Conservation (phyloP, 2,329 filamentous ascomycete genomes). For the Neophaeococcomyces mojaviensis region DNA sequence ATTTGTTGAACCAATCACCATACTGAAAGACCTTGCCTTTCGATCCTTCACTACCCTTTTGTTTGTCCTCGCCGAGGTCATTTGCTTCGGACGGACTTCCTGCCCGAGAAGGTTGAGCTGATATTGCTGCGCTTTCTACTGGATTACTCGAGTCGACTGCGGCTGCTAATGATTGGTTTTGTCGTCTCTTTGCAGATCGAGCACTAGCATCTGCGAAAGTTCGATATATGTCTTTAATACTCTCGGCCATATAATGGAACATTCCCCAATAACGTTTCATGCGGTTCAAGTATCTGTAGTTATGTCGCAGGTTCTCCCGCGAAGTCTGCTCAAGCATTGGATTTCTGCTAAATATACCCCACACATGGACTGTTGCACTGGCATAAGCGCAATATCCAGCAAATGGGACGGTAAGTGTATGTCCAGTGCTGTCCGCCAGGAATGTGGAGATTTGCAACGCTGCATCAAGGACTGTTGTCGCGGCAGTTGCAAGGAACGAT, state of each 20-base stretch:
- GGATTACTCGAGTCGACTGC: neutral
- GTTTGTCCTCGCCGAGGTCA: neutral
- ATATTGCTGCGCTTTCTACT: constrained; percentile 6
- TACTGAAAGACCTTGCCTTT: constrained; percentile 66
- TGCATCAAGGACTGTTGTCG: constrained; percentile 68
- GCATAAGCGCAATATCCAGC: constrained; percentile 91
- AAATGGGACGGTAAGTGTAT: constrained; percentile 81
- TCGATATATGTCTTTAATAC: constrained; percentile 80
- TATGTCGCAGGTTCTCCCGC: constrained; percentile 77
- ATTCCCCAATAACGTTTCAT: constrained; percentile 99
- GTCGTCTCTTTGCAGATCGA: constrained; percentile 46
- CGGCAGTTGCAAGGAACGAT: constrained; percentile 68
- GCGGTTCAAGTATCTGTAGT: constrained; percentile 81
- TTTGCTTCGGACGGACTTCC: neutral
- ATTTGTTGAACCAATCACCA: constrained; percentile 93
- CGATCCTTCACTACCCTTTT: constrained; percentile 1
- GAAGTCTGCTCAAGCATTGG: constrained; percentile 64
- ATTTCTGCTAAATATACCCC: constrained; percentile 83
- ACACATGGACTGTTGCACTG: constrained; percentile 88
- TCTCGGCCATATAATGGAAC: constrained; percentile 95
- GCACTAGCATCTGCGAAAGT: constrained; percentile 74
- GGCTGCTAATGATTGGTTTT: constrained; percentile 13
- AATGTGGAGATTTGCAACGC: constrained; percentile 81
- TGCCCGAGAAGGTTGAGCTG: constrained; percentile 8
- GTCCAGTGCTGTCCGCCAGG: constrained; percentile 69